Percentiles rank a stretch among this genome's conserved stretches.
These are phyloP conservation scores for Blumeria hordei DNA, from an alignment of 2,329 filamentous ascomycete genomes.

Conservation along the genomic window DNA sequence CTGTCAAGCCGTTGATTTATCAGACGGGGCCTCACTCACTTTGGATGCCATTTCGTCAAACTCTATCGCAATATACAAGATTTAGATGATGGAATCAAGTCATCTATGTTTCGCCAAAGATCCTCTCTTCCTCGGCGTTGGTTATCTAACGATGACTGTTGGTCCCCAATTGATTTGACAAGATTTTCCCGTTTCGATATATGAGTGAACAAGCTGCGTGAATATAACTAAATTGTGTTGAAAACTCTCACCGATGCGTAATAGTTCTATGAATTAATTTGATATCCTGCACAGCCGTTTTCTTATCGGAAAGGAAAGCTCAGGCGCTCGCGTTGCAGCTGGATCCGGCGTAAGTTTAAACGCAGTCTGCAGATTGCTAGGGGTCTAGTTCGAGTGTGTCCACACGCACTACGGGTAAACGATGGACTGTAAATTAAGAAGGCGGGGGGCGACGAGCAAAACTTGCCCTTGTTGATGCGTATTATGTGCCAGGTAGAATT, in stretches of 20 bases:
- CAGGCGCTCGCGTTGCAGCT: not conserved
- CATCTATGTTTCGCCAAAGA: not conserved
- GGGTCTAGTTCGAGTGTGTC: not conserved
- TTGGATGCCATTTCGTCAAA: constrained; percentile 1
- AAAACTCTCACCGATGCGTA: not conserved
- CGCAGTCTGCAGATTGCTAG: not conserved
- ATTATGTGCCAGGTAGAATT: not conserved
- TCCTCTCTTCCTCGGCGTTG: not conserved
- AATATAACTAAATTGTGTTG: not conserved
- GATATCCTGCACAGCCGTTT: not conserved
- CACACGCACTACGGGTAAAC: not conserved
- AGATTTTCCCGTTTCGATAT: not conserved
- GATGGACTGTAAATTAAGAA: not conserved
- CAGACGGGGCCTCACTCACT: not conserved
- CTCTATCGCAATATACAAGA: not conserved
- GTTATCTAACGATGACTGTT: not conserved
- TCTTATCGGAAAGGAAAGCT: not conserved
- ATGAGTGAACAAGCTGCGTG: not conserved
- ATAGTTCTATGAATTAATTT: not conserved
- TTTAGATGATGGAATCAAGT: not conserved
- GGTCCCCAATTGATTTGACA: not conserved
- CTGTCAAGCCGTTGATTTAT: not conserved
- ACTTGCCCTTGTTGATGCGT: not conserved
- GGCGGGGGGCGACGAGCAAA: not conserved
- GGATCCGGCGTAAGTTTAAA: not conserved